Conservation (phyloP, 2,329 filamentous ascomycete genomes). For the Sporothrix pseudoabietina region DNA sequence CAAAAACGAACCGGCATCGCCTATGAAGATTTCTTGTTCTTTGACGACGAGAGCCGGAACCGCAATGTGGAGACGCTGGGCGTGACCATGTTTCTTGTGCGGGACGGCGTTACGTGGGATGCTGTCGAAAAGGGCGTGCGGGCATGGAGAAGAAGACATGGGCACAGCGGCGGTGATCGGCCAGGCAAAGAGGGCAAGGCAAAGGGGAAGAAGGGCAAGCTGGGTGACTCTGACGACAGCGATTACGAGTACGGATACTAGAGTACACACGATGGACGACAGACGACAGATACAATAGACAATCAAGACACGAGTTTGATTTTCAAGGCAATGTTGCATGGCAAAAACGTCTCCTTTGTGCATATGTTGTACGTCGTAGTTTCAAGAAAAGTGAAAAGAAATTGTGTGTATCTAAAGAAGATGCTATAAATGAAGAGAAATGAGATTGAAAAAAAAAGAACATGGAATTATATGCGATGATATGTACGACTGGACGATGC, state of each 20-base stretch:
- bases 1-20: slow-evolving; percentile 69
- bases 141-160: slow-evolving; percentile 66
- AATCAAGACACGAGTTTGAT: background rate
- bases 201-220: background rate
- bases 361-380: background rate
- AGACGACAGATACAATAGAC: background rate
- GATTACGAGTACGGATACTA: slow-evolving; percentile 14
- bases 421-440: background rate
- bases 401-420: background rate
- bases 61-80: slow-evolving; percentile 77
- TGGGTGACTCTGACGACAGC: background rate
- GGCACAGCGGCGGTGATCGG: slow-evolving; percentile 55
- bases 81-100: slow-evolving; percentile 80
- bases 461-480: background rate
- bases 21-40: slow-evolving; percentile 90
- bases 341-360: background rate
- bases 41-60: slow-evolving; percentile 89
- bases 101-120: slow-evolving; percentile 72
- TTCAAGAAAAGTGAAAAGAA: background rate
- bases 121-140: slow-evolving; percentile 79
- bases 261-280: background rate
- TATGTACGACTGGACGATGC: background rate
- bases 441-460: background rate
- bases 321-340: background rate
- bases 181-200: background rate